phyloP scores from a whole-genome alignment of 2,329 filamentous ascomycete species.

The Emmonsiellopsis sp. region DNA sequence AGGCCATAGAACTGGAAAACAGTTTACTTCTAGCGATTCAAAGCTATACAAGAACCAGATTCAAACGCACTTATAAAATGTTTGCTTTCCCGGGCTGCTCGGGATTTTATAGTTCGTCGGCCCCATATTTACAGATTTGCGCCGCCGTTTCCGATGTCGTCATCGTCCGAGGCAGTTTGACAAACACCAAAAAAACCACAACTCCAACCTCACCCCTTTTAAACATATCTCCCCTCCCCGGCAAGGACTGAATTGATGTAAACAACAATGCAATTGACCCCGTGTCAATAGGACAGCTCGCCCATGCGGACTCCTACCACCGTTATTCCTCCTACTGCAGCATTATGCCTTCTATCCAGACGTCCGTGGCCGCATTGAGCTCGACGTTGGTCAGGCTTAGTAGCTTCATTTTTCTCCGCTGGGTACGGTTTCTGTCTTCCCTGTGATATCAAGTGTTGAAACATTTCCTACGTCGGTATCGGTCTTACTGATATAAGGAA shows the following conservation, averaged over 20 bases:
- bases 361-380: slow-evolving; percentile 25
- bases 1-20: no score
- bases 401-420: slow-evolving; percentile 36
- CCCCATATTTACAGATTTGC: no score
- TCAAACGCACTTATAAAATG: no score
- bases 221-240: not conserved
- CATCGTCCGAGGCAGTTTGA: not conserved
- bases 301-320: not conserved
- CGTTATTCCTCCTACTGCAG: not conserved
- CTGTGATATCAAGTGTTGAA: not conserved
- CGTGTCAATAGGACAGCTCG: not conserved
- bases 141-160: not conserved
- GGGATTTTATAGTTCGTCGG: not conserved
- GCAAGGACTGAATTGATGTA: not conserved
- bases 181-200: not conserved
- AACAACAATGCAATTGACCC: not conserved
- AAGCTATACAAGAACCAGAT: no score
- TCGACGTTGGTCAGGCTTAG: slow-evolving; percentile 28
- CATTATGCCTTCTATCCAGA: slow-evolving; percentile 25
- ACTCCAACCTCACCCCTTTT: not conserved
- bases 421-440: slow-evolving; percentile 23
- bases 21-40: no score
- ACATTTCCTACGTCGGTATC: not conserved
- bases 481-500: slow-evolving; percentile 4
- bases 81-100: no score